Evolutionary conservation across 164 flowering plant genomes (phyloP), one percentile per base, ranked within the genome.

Genomic region (Cinnamomum micranthum): DNA sequence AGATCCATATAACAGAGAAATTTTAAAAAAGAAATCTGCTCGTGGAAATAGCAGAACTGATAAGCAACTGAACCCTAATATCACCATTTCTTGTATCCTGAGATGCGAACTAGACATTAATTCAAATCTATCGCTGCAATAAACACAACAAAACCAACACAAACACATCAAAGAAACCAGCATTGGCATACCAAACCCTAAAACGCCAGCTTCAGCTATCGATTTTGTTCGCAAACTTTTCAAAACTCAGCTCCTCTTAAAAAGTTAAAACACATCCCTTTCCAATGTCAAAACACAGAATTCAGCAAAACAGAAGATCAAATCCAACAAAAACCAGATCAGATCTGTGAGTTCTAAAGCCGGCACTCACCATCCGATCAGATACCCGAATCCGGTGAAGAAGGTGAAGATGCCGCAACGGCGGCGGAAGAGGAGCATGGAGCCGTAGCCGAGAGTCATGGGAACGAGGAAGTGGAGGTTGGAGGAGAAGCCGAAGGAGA

Each of bases 391-490:
- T 13, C 90, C 94, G 23, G 82, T 50, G 83, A 90, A 81, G 83
- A 94, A 96, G 0, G 99, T 89, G 76, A 96, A 63, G 76, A 90
- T 79, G 17, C 99, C 99, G 64, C 95, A 91, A 22, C 80, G 75
- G 50, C 82, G 75, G 31, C 99, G 89, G 73, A 22, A 87, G n/a
- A 88, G 51, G 68, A 87, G 77, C 99, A 94, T 96, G 5, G 98
- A 86, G 50, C 79, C 85, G 80, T 94, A 96, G 0, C 95, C 95
- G 31, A 89, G 52, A 6, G 85, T 22, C 94, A 96, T 96, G 23
- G 98, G 95, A 19, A 94, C 88, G 67, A 94, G 75, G 75, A 96
- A 96, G 64, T 96, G 99, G 41, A 96, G 91, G 77, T 90, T 96
- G 12, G 96, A 92, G 0, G 98, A 92, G 79, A 89, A 82, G 2